Evolutionary conservation across 345 rosid species (phyloP).

Genomic region (Melastoma malabathricum): DNA sequence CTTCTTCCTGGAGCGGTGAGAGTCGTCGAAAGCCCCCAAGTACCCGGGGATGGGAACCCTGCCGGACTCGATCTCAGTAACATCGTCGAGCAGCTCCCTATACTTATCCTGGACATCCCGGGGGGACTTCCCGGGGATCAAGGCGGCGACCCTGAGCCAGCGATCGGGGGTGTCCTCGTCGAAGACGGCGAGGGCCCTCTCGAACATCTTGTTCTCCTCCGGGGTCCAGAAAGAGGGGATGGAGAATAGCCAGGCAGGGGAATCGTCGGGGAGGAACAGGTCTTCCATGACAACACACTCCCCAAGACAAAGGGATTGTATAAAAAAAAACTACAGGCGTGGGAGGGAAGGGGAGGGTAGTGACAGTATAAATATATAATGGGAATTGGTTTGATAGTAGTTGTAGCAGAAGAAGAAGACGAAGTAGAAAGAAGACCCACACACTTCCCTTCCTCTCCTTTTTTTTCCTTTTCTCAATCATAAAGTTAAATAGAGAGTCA

Average conservation of each 20-base stretch:
- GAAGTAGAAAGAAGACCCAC: no score
- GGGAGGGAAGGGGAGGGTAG: no score
- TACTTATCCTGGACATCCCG: slow-evolving; percentile 62
- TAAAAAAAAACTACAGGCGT: no score
- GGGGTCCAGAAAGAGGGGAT: slow-evolving; percentile 41
- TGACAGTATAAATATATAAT: no score
- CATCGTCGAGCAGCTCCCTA: slow-evolving; percentile 54
- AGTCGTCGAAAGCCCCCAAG: slow-evolving; percentile 22
- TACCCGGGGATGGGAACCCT: slow-evolving; percentile 64
- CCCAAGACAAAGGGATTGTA: no score
- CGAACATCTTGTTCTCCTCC: slow-evolving; percentile 75
- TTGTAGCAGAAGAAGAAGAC: no score
- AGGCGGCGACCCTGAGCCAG: slow-evolving; percentile 54
- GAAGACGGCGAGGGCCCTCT: slow-evolving; percentile 60
- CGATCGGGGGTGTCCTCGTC: slow-evolving; percentile 57
- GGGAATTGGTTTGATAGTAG: no score
- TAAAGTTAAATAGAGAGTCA: no score
- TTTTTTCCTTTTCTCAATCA: no score
- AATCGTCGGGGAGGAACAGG: slow-evolving; percentile 22
- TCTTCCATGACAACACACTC: no score
- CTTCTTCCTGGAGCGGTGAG: slow-evolving; percentile 42
- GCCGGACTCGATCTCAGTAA: slow-evolving; percentile 63
- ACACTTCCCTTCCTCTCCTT: no score
- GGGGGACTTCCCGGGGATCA: slow-evolving; percentile 63
- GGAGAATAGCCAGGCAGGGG: slow-evolving; percentile 16